Evolutionary conservation across 257 asterid genomes (phyloP).

Genomic region (Solanum paucissectum): DNA sequence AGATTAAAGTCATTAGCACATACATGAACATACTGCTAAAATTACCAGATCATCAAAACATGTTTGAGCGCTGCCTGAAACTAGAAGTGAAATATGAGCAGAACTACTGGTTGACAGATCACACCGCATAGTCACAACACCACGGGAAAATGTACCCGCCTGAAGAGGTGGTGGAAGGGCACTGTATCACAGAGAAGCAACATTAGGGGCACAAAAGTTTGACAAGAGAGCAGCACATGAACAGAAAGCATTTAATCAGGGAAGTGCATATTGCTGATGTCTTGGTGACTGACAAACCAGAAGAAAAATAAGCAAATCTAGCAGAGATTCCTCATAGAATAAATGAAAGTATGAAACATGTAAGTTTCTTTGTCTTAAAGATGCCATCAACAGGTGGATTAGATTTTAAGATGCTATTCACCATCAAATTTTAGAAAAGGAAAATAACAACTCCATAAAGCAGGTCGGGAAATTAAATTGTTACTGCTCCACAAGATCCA

Average conservation of each 20-base stretch:
- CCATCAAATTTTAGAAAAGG: background rate
- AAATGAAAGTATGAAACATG: background rate
- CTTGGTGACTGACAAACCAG: background rate
- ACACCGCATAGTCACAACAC: conserved; percentile 95
- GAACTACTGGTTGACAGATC: conserved; percentile 91
- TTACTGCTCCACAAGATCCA: background rate
- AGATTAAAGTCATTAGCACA: background rate
- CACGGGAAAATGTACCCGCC: conserved; percentile 92
- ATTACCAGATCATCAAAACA: conserved; percentile 94
- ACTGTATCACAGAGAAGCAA: conserved; percentile 29
- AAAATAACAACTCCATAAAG: background rate
- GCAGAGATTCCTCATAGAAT: background rate
- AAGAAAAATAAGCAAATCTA: background rate
- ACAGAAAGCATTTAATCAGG: background rate
- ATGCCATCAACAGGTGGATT: background rate
- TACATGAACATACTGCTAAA: background rate
- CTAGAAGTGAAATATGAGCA: conserved; percentile 86
- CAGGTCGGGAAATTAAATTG: background rate
- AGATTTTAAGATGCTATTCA: background rate
- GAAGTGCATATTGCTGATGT: background rate
- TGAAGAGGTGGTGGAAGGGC: conserved; percentile 99
- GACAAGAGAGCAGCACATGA: background rate
- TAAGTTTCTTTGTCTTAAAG: background rate
- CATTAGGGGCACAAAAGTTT: background rate
- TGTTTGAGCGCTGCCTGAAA: conserved; percentile 95